Conservation (phyloP, 306 rosid genomes). For the Cucurbita pepo region DNA sequence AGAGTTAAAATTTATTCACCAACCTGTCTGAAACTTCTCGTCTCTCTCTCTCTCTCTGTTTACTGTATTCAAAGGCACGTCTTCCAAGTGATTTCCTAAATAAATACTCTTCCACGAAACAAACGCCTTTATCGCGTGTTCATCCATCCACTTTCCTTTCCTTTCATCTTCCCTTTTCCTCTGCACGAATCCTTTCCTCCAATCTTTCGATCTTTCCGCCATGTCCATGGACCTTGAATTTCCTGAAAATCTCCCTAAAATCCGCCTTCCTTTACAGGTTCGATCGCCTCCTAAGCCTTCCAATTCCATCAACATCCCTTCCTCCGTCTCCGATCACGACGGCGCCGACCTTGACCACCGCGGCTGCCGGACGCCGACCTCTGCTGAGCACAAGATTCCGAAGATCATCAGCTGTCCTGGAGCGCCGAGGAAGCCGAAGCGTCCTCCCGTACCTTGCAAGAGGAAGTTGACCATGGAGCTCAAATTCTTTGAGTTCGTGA, state of each 20-base stretch:
- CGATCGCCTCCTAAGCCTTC: constrained; percentile 2
- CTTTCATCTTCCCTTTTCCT: neutral
- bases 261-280: constrained; percentile 7
- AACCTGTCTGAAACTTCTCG: neutral
- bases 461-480: constrained; percentile 27
- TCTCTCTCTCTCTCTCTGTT: neutral
- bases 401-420: constrained; percentile 28
- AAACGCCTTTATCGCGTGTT: neutral
- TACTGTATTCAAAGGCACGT: neutral
- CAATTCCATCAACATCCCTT: neutral
- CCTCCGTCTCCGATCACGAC: neutral
- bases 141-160: neutral
- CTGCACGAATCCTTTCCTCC: neutral
- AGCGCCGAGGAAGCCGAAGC: constrained; percentile 31
- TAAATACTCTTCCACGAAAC: neutral
- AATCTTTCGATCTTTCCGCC: constrained; percentile 1
- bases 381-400: constrained; percentile 26
- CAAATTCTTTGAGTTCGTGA: constrained; percentile 29
- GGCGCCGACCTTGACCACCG: neutral
- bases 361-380: constrained; percentile 30
- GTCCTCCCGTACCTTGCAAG: constrained; percentile 20
- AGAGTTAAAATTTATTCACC: neutral
- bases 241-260: constrained; percentile 17
- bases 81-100: constrained; percentile 4
- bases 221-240: constrained; percentile 41